Evolutionary conservation across 2,329 filamentous ascomycete species (phyloP).

Genomic region (Cladosporium sp.): DNA sequence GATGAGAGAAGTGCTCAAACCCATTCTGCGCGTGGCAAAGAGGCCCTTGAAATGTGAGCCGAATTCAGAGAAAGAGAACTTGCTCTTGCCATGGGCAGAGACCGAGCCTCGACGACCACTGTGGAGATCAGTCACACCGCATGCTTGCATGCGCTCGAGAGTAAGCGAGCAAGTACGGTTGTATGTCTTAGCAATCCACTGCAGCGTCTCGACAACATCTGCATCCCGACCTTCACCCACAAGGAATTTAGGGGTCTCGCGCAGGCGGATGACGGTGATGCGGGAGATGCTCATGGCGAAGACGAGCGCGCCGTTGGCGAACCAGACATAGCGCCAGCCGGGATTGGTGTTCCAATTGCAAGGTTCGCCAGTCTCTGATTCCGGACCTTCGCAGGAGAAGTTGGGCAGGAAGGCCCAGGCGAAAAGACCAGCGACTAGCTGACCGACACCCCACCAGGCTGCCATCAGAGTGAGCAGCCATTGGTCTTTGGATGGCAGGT

Average conservation of each 20-base stretch:
- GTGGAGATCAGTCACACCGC: conserved; percentile 31
- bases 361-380: conserved; percentile 33
- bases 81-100: conserved; percentile 28
- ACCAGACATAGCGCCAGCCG: conserved; percentile 57
- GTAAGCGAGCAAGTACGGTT: conserved; percentile 51
- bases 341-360: conserved; percentile 51
- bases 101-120: conserved; percentile 19
- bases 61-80: conserved; percentile 38
- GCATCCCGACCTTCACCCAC: conserved; percentile 51
- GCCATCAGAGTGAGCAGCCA: conserved; percentile 64
- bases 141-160: conserved; percentile 45
- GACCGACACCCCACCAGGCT: conserved; percentile 52
- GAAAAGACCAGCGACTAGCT: conserved; percentile 50
- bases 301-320: conserved; percentile 50
- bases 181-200: conserved; percentile 50
- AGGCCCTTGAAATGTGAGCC: conserved; percentile 59
- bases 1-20: conserved; percentile 58
- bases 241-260: conserved; percentile 56
- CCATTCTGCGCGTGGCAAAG: conserved; percentile 58
- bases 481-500: conserved; percentile 54
- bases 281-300: conserved; percentile 50
- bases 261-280: conserved; percentile 50
- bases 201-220: conserved; percentile 47
- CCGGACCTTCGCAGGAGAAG: conserved; percentile 40
- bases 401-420: conserved; percentile 52